Evolutionary conservation across 495 filamentous ascomycete genomes (phyloP).

Genomic region (Daldinia loculata): DNA sequence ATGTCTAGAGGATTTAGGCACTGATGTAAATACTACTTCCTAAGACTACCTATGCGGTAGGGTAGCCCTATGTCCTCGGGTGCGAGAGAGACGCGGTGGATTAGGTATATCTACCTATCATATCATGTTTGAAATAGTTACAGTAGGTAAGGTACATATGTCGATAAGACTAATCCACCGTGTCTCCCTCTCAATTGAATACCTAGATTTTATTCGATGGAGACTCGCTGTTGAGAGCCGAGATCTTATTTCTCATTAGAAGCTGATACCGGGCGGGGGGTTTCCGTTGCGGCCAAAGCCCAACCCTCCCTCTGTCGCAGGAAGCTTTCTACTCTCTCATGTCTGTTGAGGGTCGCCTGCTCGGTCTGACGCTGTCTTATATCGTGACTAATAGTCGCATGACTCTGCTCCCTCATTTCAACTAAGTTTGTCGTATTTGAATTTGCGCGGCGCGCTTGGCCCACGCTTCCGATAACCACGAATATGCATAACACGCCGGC

Average conservation of each 20-base stretch:
- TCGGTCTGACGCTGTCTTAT: slow-evolving; percentile 65
- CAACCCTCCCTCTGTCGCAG: slow-evolving; percentile 68
- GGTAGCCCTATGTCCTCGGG: too few species aligned
- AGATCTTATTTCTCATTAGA: slow-evolving; percentile 22
- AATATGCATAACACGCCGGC: slow-evolving; percentile 70
- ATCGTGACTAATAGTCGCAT: slow-evolving; percentile 68
- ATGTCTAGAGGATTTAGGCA: background rate
- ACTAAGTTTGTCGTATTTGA: slow-evolving; percentile 63
- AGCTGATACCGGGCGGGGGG: background rate
- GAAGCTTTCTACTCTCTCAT: slow-evolving; percentile 77
- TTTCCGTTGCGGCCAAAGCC: slow-evolving; percentile 21
- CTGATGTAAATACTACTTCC: background rate
- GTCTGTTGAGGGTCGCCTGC: slow-evolving; percentile 58
- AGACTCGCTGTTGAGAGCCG: background rate
- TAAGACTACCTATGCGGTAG: too few species aligned
- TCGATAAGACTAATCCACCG: background rate
- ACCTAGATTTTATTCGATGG: background rate
- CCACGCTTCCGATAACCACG: slow-evolving; percentile 68
- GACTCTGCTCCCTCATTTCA: slow-evolving; percentile 68
- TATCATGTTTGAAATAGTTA: too few species aligned
- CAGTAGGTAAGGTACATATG: too few species aligned
- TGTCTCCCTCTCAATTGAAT: background rate
- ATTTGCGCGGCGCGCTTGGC: slow-evolving; percentile 73
- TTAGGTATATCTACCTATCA: too few species aligned
- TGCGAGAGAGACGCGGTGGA: too few species aligned